phyloP scores from a whole-genome alignment of 2,329 filamentous ascomycete species.

The Apiospora koreana region DNA sequence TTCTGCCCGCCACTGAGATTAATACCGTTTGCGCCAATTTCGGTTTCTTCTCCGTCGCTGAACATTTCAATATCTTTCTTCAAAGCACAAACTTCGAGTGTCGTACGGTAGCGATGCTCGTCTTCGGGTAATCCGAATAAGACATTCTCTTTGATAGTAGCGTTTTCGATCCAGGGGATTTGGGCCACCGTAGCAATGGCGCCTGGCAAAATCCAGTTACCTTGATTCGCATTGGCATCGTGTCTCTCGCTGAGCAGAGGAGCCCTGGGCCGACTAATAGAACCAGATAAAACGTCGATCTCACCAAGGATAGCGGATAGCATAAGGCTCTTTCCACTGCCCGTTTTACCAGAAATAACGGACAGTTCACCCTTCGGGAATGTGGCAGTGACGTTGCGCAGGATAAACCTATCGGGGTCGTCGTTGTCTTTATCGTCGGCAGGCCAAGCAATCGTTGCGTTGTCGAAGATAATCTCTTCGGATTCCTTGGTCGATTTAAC shows the following conservation, averaged over 20 bases:
- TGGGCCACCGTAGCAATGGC: constrained; percentile 76
- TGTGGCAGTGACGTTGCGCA: constrained; percentile 63
- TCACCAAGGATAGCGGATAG: constrained; percentile 76
- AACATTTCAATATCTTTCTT: constrained; percentile 77
- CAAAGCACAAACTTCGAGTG: constrained; percentile 72
- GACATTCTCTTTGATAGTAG: constrained; percentile 76
- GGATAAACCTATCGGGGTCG: constrained; percentile 61
- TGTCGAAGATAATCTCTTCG: constrained; percentile 63
- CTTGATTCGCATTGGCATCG: constrained; percentile 61
- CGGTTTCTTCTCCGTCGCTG: constrained; percentile 74
- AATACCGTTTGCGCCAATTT: constrained; percentile 83
- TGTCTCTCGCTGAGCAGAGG: constrained; percentile 55
- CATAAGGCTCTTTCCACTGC: constrained; percentile 75
- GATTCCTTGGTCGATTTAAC: constrained; percentile 54
- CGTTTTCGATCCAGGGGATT: constrained; percentile 85
- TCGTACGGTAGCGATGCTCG: constrained; percentile 68
- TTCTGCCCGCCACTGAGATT: constrained; percentile 83
- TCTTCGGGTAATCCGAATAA: constrained; percentile 74
- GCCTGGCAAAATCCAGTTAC: constrained; percentile 69
- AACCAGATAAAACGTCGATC: constrained; percentile 66
- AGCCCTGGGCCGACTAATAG: constrained; percentile 55
- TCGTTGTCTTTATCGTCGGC: constrained; percentile 60
- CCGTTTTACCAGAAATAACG: constrained; percentile 76
- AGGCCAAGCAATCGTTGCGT: constrained; percentile 74
- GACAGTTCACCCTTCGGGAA: constrained; percentile 72